phyloP scores from a whole-genome alignment of 2,329 filamentous ascomycete species.

The Diaporthe ampelina region DNA sequence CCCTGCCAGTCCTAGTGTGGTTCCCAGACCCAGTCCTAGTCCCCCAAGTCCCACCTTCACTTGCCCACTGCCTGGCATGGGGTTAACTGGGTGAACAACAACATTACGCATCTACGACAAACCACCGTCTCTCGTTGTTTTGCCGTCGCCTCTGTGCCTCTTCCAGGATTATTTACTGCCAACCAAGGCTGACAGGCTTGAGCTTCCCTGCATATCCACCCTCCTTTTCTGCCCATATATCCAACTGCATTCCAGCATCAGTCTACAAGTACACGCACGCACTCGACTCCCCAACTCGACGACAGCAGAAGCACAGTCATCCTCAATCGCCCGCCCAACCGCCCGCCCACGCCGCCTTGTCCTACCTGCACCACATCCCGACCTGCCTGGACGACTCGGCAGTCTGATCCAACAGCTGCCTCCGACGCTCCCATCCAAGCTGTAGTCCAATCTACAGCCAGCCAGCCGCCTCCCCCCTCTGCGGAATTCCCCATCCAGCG shows the following conservation, averaged over 20 bases:
- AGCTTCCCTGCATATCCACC: constrained; percentile 1
- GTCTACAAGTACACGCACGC: not conserved
- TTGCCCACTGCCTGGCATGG: constrained; percentile 14
- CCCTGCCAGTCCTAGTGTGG: not conserved
- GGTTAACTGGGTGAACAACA: constrained; percentile 11
- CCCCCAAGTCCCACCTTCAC: not conserved
- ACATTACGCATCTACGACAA: constrained; percentile 30
- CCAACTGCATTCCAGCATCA: constrained; percentile 13
- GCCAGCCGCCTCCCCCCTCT: not conserved
- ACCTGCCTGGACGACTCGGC: not conserved
- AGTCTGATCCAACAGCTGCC: constrained; percentile 5
- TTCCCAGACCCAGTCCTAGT: not conserved
- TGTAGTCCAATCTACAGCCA: not conserved
- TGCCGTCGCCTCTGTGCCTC: not conserved
- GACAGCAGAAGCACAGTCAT: constrained; percentile 13
- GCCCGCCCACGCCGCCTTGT: constrained; percentile 3
- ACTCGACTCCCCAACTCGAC: not conserved
- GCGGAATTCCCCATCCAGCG: not conserved
- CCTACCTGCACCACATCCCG: constrained; percentile 18
- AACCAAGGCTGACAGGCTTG: not conserved
- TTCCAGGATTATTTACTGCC: not conserved
- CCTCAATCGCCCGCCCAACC: constrained; percentile 22
- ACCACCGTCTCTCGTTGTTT: not conserved
- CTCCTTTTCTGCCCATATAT: not conserved
- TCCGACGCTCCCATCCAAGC: not conserved